Percentiles rank a stretch among this genome's conserved stretches.
phyloP scores from a whole-genome alignment of 1,139 yeast genomes.

The Zygotorulaspora mrakii region DNA sequence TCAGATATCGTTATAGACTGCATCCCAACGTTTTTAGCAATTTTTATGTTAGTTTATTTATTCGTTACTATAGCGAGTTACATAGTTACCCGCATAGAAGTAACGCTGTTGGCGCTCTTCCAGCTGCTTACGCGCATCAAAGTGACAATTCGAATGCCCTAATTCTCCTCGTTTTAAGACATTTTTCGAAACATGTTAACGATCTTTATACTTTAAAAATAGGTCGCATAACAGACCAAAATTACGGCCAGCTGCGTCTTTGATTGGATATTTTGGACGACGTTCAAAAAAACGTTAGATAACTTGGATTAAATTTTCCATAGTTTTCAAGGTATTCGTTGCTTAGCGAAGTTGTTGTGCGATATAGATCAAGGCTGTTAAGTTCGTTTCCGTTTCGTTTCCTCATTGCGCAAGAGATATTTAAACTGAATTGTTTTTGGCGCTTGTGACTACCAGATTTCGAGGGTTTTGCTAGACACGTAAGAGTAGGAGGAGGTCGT shows the following conservation, averaged over 20 bases:
- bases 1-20: conserved; percentile 42
- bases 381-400: not conserved
- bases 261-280: not conserved
- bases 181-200: conserved; percentile 4
- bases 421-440: not conserved
- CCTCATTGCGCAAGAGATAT: not conserved
- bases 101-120: not conserved
- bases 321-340: not conserved
- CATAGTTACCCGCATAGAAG: conserved; percentile 1
- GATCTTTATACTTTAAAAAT: conserved; percentile 1
- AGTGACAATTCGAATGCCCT: not conserved
- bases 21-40: too few relatives aligned
- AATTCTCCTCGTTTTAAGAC: conserved; percentile 14
- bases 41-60: too few relatives aligned
- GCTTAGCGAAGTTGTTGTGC: not conserved
- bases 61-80: too few relatives aligned
- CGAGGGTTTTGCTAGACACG: not conserved
- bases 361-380: too few relatives aligned
- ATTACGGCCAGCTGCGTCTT: not conserved
- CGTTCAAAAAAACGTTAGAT: not conserved
- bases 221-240: conserved; percentile 1
- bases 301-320: not conserved
- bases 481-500: too few relatives aligned
- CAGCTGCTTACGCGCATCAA: conserved; percentile 1
- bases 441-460: not conserved